phyloP scores from a whole-genome alignment of 2,329 filamentous ascomycete species.

The Mycocentrospora acerina region DNA sequence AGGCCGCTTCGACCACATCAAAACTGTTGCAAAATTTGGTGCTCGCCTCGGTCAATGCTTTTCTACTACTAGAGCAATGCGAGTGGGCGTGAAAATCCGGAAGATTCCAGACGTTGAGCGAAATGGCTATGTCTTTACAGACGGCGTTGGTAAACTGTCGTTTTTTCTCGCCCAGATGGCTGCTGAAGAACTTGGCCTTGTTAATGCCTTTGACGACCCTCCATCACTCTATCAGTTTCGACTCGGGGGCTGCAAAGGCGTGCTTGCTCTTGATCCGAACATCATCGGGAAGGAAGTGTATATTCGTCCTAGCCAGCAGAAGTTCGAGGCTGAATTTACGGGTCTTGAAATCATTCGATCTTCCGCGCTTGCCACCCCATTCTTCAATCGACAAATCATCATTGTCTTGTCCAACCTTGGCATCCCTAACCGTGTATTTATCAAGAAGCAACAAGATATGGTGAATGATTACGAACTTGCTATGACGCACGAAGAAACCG shows the following conservation, averaged over 20 bases:
- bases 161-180: conserved; percentile 72
- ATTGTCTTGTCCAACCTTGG: conserved; percentile 78
- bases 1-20: conserved; percentile 81
- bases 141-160: conserved; percentile 94
- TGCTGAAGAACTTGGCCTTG: conserved; percentile 66
- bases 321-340: conserved; percentile 72
- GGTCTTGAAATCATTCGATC: conserved; percentile 83
- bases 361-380: conserved; percentile 74
- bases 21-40: conserved; percentile 82
- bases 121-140: conserved; percentile 75
- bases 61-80: conserved; percentile 81
- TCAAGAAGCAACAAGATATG: conserved; percentile 66
- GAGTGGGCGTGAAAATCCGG: conserved; percentile 60
- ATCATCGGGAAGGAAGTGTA: conserved; percentile 69
- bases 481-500: conserved; percentile 65
- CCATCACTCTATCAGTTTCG: conserved; percentile 92
- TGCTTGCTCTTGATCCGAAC: conserved; percentile 74
- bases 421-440: conserved; percentile 67
- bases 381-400: conserved; percentile 88
- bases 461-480: conserved; percentile 68
- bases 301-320: conserved; percentile 81
- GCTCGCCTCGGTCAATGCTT: conserved; percentile 93
- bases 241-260: conserved; percentile 87
- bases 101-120: conserved; percentile 69
- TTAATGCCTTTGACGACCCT: conserved; percentile 53